These are phyloP conservation scores for Paspalum notatum DNA, from an alignment of 176 grass and related monocot species.

Conservation along the genomic window DNA sequence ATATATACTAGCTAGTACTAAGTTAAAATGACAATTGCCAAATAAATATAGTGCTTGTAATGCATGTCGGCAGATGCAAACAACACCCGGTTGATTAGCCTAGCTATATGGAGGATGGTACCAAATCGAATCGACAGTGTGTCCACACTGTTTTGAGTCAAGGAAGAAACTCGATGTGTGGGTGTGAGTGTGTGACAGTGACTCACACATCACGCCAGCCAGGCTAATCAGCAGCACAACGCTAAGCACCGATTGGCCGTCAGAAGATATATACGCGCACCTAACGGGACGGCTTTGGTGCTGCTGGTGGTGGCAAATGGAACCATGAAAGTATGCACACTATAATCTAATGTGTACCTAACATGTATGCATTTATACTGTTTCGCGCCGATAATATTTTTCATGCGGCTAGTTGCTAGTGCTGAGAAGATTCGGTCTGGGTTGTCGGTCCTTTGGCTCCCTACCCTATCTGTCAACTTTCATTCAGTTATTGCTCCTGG, in stretches of 20 bases:
- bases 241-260: not conserved
- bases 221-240: not conserved
- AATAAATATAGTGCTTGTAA: not conserved
- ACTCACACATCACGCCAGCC: not conserved
- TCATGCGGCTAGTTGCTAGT: not conserved
- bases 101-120: not conserved
- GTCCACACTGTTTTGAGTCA: not conserved
- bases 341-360: slow-evolving; percentile 8
- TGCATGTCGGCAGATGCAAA: not conserved
- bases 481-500: not conserved
- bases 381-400: not conserved
- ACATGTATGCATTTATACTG: not conserved
- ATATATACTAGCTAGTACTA: not conserved
- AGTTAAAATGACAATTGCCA: not conserved
- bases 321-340: slow-evolving; percentile 18
- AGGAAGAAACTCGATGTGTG: not conserved
- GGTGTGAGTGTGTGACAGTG: not conserved
- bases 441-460: slow-evolving; percentile 25
- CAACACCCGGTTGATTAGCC: not conserved
- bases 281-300: not conserved
- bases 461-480: slow-evolving; percentile 16
- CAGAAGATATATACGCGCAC: slow-evolving; percentile 16
- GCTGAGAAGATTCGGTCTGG: slow-evolving; percentile 28
- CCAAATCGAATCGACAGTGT: not conserved
- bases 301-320: not conserved